A percentile compares a stretch with the other conserved stretches of the same genome.
These are phyloP conservation scores for Echinosophora koreensis DNA, from an alignment of 306 rosid genomes.

Conservation along the genomic window DNA sequence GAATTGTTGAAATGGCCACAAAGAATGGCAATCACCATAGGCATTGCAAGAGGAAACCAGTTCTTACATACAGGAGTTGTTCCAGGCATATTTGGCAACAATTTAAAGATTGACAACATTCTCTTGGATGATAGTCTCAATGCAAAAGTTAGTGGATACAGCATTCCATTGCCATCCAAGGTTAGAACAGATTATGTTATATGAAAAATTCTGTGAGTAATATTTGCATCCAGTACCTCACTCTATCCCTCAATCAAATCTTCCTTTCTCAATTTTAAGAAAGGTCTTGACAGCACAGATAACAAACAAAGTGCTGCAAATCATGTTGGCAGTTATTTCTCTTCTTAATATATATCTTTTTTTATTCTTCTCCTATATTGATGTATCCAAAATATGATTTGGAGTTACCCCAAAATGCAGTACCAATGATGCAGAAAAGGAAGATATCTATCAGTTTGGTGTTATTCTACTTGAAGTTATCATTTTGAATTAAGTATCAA, in stretches of 20 bases:
- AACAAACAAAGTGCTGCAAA: constrained; percentile 24
- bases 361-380: background rate
- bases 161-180: constrained; percentile 72
- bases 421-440: constrained; percentile 66
- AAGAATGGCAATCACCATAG: constrained; percentile 78
- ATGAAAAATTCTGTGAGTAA: constrained; percentile 3
- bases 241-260: constrained; percentile 1
- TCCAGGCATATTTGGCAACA: constrained; percentile 76
- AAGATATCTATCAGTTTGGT: constrained; percentile 85
- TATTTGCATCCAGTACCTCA: constrained; percentile 2
- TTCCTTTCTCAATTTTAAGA: constrained; percentile 42
- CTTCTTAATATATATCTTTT: constrained; percentile 13
- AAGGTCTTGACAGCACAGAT: background rate
- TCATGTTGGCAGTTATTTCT: constrained; percentile 49
- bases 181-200: constrained; percentile 47
- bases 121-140: constrained; percentile 74
- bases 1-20: constrained; percentile 90
- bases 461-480: constrained; percentile 79
- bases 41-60: constrained; percentile 78
- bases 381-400: background rate
- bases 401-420: constrained; percentile 40
- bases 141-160: constrained; percentile 77
- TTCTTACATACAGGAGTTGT: constrained; percentile 74
- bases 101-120: constrained; percentile 68
- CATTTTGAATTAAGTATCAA: constrained; percentile 24